These are phyloP conservation scores for Berberis vulgaris DNA, from an alignment of 164 flowering plant genomes.

Conservation along the genomic window DNA sequence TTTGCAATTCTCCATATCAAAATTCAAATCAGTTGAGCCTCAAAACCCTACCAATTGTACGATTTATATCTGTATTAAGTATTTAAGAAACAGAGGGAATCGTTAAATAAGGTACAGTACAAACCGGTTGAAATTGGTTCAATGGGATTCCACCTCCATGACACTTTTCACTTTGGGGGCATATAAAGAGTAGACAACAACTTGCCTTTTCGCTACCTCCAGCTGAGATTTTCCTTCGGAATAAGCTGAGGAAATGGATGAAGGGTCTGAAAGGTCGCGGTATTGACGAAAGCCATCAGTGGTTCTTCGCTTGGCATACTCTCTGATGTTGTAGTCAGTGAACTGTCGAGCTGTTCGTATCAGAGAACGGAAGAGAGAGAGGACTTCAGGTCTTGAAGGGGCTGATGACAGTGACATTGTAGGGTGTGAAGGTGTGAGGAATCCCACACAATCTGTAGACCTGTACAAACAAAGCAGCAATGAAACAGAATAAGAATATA, in stretches of 20 bases:
- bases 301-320: constrained; percentile 63
- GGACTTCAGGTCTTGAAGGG: constrained; percentile 12
- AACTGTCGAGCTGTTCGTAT: constrained; percentile 52
- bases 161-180: constrained; percentile 53
- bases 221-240: constrained; percentile 59
- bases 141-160: constrained; percentile 32
- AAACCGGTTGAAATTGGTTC: no score
- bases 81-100: no score
- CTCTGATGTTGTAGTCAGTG: constrained; percentile 74
- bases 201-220: constrained; percentile 52
- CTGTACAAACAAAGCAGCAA: no score
- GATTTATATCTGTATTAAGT: no score
- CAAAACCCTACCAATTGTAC: no score
- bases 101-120: no score
- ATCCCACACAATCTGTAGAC: no score
- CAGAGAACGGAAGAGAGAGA: constrained; percentile 24
- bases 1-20: no score
- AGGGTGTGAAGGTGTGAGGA: no score
- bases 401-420: background rate
- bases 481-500: no score
- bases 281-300: constrained; percentile 56
- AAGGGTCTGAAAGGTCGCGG: constrained; percentile 35
- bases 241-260: constrained; percentile 36
- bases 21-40: no score
- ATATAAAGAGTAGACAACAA: constrained; percentile 53